Evolutionary conservation across 2,329 filamentous ascomycete genomes (phyloP).

Genomic region (Pleomassaria siparia): DNA sequence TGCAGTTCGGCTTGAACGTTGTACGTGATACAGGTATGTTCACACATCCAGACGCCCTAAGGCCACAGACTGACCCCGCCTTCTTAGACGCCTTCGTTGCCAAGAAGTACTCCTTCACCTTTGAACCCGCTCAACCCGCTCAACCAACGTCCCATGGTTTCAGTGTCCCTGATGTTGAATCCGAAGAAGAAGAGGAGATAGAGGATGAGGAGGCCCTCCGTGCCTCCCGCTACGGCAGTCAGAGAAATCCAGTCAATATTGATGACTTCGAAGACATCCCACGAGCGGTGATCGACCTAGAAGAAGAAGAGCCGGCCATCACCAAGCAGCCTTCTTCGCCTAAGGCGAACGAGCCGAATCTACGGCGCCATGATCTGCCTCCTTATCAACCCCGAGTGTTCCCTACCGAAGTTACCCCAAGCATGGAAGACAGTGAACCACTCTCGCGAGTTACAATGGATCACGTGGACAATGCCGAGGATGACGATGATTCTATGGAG

Average conservation of each 20-base stretch:
- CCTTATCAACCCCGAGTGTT: background rate
- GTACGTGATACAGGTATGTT: slow-evolving; percentile 36
- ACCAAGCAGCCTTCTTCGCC: background rate
- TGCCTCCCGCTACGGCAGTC: slow-evolving; percentile 21
- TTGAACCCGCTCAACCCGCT: slow-evolving; percentile 9
- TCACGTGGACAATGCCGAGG: background rate
- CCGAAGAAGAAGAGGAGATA: slow-evolving; percentile 36
- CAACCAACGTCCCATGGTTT: slow-evolving; percentile 28
- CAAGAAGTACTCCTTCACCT: slow-evolving; percentile 34
- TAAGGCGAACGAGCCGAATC: background rate
- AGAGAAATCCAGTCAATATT: slow-evolving; percentile 31
- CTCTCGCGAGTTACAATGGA: background rate
- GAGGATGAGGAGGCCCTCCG: slow-evolving; percentile 16
- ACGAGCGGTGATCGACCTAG: slow-evolving; percentile 10
- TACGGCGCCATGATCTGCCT: background rate
- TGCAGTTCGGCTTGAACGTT: slow-evolving; percentile 42
- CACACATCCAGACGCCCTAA: background rate
- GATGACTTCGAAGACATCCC: slow-evolving; percentile 28
- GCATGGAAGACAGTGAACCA: background rate
- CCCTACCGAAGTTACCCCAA: background rate
- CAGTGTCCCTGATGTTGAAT: slow-evolving; percentile 34
- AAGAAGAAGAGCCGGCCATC: slow-evolving; percentile 4
- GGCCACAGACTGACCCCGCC: background rate
- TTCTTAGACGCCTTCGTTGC: slow-evolving; percentile 22
- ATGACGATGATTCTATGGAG: background rate